A percentile compares a stretch with the other conserved stretches of the same genome.
phyloP scores from a whole-genome alignment of 805 yeast genomes.

The Hanseniaspora taiwanica region DNA sequence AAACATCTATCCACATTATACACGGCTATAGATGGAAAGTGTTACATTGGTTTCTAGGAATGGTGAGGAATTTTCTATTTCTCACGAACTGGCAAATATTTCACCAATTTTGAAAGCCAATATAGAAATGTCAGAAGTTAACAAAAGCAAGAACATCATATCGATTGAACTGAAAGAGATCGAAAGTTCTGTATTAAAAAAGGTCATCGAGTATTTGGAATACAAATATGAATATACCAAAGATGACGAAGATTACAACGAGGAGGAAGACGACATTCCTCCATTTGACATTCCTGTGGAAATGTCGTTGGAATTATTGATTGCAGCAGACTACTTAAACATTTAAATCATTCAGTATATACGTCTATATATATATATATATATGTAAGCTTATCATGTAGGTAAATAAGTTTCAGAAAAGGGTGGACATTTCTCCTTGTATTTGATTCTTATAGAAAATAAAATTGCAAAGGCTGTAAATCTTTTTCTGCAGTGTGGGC shows the following conservation, averaged over 20 bases:
- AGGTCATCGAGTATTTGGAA: slow-evolving; percentile 74
- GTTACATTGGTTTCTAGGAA: slow-evolving; percentile 67
- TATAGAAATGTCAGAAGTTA: slow-evolving; percentile 42
- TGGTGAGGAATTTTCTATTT: slow-evolving; percentile 44
- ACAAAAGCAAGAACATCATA: slow-evolving; percentile 38
- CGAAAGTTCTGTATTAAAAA: slow-evolving; percentile 40
- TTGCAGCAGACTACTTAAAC: slow-evolving; percentile 71
- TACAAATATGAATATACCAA: slow-evolving; percentile 49
- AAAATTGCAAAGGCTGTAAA: background rate
- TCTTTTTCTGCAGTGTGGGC: slow-evolving; percentile 22
- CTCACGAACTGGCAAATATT: slow-evolving; percentile 64
- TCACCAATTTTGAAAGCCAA: slow-evolving; percentile 51
- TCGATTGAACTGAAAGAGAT: slow-evolving; percentile 46
- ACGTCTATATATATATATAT: background rate
- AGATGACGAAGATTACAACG: slow-evolving; percentile 30
- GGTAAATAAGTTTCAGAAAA: background rate
- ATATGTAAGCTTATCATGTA: background rate
- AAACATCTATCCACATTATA: background rate
- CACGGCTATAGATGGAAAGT: slow-evolving; percentile 15
- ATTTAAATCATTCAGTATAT: slow-evolving; percentile 8
- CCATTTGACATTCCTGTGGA: slow-evolving; percentile 90
- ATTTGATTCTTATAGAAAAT: background rate
- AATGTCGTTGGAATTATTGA: slow-evolving; percentile 78
- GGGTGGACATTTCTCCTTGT: background rate
- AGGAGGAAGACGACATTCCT: slow-evolving; percentile 44